Percentiles rank a stretch among this genome's conserved stretches.
Evolutionary conservation across 495 filamentous ascomycete genomes (phyloP).

Genomic region (Venustampulla echinocandica): DNA sequence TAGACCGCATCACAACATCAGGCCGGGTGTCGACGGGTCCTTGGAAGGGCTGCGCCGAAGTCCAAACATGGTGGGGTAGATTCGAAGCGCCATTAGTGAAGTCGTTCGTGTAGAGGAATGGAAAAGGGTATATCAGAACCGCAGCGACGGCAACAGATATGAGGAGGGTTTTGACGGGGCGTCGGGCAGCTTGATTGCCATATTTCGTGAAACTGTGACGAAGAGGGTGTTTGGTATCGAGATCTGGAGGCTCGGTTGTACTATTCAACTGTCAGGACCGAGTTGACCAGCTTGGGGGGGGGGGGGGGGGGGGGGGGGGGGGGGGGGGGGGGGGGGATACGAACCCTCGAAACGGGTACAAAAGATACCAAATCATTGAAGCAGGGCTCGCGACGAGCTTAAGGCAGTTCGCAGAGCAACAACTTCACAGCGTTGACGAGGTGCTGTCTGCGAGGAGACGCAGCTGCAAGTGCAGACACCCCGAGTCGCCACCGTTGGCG

Average conservation of each 20-base stretch:
- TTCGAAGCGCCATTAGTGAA: slow-evolving; percentile 49
- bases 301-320: background rate
- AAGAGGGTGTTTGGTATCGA: slow-evolving; percentile 50
- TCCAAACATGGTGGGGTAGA: slow-evolving; percentile 70
- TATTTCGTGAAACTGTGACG: slow-evolving; percentile 51
- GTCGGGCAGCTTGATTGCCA: slow-evolving; percentile 53
- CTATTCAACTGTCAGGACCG: slow-evolving; percentile 23
- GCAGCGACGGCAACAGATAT: slow-evolving; percentile 54
- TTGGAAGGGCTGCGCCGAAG: slow-evolving; percentile 52
- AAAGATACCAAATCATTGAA: slow-evolving; percentile 22
- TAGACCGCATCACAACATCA: slow-evolving; percentile 48
- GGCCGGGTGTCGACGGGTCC: slow-evolving; percentile 29
- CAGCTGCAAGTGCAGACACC: too few relatives aligned
- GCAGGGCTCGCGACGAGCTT: slow-evolving; percentile 10
- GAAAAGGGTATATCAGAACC: slow-evolving; percentile 55
- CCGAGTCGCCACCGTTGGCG: too few relatives aligned
- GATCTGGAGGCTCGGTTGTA: slow-evolving; percentile 54
- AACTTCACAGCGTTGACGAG: too few relatives aligned
- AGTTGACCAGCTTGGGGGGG: background rate
- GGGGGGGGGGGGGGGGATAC: slow-evolving; percentile 40
- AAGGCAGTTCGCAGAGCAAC: too few relatives aligned
- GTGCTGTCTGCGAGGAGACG: too few relatives aligned
- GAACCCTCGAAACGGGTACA: slow-evolving; percentile 35
- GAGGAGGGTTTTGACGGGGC: slow-evolving; percentile 57
- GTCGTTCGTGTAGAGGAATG: slow-evolving; percentile 57